These are phyloP conservation scores for Spiraea crenata DNA, from an alignment of 331 rosid genomes.

Conservation along the genomic window DNA sequence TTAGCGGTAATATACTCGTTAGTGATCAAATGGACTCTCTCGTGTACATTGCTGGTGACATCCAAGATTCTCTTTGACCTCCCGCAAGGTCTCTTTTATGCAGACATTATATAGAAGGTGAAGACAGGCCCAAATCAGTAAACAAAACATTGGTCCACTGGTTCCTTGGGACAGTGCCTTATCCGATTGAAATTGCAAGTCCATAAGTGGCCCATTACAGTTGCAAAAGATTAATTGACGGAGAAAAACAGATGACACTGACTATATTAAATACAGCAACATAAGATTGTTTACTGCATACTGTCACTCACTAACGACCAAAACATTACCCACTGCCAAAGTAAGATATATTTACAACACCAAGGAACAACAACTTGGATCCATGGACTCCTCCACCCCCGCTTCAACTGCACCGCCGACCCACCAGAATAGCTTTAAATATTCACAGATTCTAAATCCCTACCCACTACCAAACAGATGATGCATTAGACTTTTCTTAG, in stretches of 20 bases:
- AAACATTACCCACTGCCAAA: slow-evolving; percentile 13
- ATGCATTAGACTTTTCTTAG: slow-evolving; percentile 26
- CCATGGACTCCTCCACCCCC: neutral
- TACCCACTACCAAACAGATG: slow-evolving; percentile 39
- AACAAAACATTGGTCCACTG: too few relatives aligned
- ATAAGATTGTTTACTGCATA: slow-evolving; percentile 16
- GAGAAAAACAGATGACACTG: neutral
- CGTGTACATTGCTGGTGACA: too few relatives aligned
- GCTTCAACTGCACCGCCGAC: slow-evolving; percentile 19
- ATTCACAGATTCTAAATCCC: slow-evolving; percentile 49
- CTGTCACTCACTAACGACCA: slow-evolving; percentile 19
- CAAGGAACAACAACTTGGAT: neutral
- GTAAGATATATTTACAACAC: slow-evolving; percentile 25
- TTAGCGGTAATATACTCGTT: too few relatives aligned
- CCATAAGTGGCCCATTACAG: too few relatives aligned
- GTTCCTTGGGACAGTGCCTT: too few relatives aligned
- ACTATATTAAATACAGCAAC: slow-evolving; percentile 4
- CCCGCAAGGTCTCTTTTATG: too few relatives aligned
- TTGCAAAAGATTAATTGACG: too few relatives aligned
- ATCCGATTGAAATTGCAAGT: too few relatives aligned
- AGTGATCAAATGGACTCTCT: too few relatives aligned
- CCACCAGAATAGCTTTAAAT: slow-evolving; percentile 12
- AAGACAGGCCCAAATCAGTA: too few relatives aligned
- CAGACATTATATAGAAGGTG: too few relatives aligned
- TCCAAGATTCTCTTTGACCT: too few relatives aligned